Base-by-base conservation (phyloP, 768 basidiomycete species). In the Termitomyces sp. region DNA sequence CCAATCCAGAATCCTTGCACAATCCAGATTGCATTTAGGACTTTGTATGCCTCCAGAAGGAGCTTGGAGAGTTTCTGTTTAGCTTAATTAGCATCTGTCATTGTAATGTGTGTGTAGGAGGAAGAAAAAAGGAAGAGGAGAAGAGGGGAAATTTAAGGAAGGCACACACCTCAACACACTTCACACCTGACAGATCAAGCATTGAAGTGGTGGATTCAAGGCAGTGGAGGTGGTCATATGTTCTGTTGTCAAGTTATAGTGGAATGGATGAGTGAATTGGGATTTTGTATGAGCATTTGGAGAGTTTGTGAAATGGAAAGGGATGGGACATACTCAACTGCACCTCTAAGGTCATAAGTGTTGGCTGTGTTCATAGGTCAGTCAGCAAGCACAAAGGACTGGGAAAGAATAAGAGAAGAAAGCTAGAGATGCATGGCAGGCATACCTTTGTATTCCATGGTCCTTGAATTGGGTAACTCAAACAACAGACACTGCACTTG, bases 391-490 rank as follows among this genome's bases (percentile, higher is more conserved):
- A n/a, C 14, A 14, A 18, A 26, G 32, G 22, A 13, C 10, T 4
- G 9, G 3, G 14, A 46, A 12, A 16, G 14, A 44, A 33, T 26
- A 22, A 33, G 24, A n/a, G n/a, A n/a, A n/a, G n/a, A n/a, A n/a
- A n/a, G n/a, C n/a, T 34, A 24, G 18, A 16, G 6, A 8, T 14
- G 13, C 22, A 33, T 14, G 5, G 22, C 9, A 27, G 20, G 26
- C 16, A 2, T 22, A 85, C 91, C 91, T 81, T 98, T 94, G 4
- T 80, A 75, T 69, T 98, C 95, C 47, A 89, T 84, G 20, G 74
- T 84, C 52, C 95, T 76, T 0, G 90, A 92, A 70, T 97, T 93
- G 0, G 95, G 95, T 2, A 95, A 79, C 20, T 89, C 82, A 32
- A 89, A 69, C 3, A 91, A 56, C 32, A 85, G 70, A 0, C 73